These are phyloP conservation scores for Epichloe sp. DNA, from an alignment of 2,329 filamentous ascomycete species.

Conservation along the genomic window DNA sequence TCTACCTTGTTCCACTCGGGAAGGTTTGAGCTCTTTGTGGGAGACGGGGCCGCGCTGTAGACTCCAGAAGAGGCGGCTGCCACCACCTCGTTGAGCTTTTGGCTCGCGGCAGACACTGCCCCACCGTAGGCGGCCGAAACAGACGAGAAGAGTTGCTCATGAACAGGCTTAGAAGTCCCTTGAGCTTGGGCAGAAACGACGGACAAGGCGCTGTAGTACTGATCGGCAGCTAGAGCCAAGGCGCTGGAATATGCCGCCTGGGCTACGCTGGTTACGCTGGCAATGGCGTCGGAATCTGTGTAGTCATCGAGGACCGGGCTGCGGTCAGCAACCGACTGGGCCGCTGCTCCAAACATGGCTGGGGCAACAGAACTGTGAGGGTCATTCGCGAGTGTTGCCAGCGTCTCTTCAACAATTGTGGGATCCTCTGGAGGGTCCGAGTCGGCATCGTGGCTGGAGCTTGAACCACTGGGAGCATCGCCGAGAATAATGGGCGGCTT, in stretches of 20 bases:
- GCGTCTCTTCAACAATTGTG: background rate
- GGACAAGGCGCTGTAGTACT: constrained; percentile 55
- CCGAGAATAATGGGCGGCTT: background rate
- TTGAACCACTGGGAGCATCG: background rate
- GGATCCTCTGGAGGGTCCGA: background rate
- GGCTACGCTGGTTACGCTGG: constrained; percentile 30
- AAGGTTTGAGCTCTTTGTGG: constrained; percentile 25
- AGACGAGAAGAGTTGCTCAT: constrained; percentile 56
- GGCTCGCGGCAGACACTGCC: constrained; percentile 48
- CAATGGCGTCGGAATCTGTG: constrained; percentile 22
- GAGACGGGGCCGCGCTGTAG: constrained; percentile 35
- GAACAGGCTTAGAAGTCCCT: constrained; percentile 54
- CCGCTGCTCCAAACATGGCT: constrained; percentile 36
- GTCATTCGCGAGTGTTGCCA: constrained; percentile 9
- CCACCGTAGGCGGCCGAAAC: constrained; percentile 56
- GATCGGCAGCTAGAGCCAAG: constrained; percentile 50
- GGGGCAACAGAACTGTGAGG: constrained; percentile 16
- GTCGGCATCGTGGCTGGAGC: background rate
- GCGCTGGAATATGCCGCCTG: constrained; percentile 52
- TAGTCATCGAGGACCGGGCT: constrained; percentile 34
- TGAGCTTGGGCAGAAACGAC: constrained; percentile 53
- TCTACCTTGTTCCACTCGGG: constrained; percentile 37
- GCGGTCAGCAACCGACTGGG: constrained; percentile 34
- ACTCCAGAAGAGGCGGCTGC: constrained; percentile 36
- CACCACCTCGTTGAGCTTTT: constrained; percentile 42